Evolutionary conservation across 148 eudicot genomes (phyloP), one percentile per base, ranked within the genome.

Genomic region (Silene conica): DNA sequence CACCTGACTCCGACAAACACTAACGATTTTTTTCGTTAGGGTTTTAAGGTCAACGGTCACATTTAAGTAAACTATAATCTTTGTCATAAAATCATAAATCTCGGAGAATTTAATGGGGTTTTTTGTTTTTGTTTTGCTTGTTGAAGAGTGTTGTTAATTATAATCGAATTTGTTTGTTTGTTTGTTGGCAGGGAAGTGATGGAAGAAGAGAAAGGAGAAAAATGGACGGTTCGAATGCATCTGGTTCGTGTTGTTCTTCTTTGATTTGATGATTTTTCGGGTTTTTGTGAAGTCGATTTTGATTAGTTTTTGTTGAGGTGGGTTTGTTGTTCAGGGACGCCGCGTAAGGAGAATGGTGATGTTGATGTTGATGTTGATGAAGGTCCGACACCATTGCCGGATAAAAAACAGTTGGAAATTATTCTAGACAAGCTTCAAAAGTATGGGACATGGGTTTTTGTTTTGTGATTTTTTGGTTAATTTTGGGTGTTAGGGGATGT

Each of bases 381-480:
- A 16, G 70, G 50, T 63, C 76, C 71, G 80, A 74, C 85, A 8
- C 85, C 83, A 7, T 62, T 94, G 84, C 98, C 96, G 18, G 97
- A 88, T 67, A 94, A 86, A 81, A 92, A 92, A 82, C 83, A 80
- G 13, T 75, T 94, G 85, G 93, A 87, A 81, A 80, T 92, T 84
- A 83, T 90, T 73, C 86, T 94, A 25, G 97, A 94, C 79, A 94
- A 87, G 75, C 96, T 95, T 79, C 97, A 95, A 75, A 95, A 91
- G 98, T 95, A 85, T 58, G 97, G 60, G 55, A 62, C 11, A 65
- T 12, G 5, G 3, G 45, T 54, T 25, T 54, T n/a, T 8, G 12
- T 5, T 4, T 2, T 52, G 1, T 31, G 34, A 16, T 55, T 13
- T 70, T 60, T 28, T 20, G 21, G 58, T 57, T 57, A 18, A 2